Base-by-base conservation (phyloP, 306 rosid genomes). In the Begonia fuchsioides region DNA sequence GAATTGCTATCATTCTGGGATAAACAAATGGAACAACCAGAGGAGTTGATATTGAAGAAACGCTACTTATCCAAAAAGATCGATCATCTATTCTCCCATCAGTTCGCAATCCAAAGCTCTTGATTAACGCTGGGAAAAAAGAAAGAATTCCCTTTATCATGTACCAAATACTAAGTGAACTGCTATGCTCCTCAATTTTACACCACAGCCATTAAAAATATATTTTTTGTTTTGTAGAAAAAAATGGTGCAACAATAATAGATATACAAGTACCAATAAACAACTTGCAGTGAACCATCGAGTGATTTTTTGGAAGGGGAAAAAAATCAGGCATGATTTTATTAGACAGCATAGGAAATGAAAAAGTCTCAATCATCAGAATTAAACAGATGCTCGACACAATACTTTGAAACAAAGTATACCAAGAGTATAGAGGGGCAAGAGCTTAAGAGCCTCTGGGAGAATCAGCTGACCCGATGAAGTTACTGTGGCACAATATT, bases 401-500 rank as follows among this genome's bases (percentile, higher is more conserved):
- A 26, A 26, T 26, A 26, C 5, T 26, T 26, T 26, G 35, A 26
- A 26, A 2, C 35, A 26, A 41, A 41, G 61, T 70, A 43, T 79
- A 90, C 95, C 98, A 17, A 85, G 86, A 32, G 92, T 85, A 66
- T 90, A 90, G 18, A 90, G 71, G 48, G 98, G 98, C 68, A 90
- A 79, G 59, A 90, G 94, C 79, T 90, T 90, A 20, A 90, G 90
- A 65, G 98, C 98, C 83, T 90, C 95, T 0, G 98, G 98, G 61
- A 90, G 95, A 61, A 90, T 90, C 57, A 85, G 98, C 68, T 90
- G 98, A 51, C 95, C 98, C 49, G 98, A 90, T 10, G 94, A 90
- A 43, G 98, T 76, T 14, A 86, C 95, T 0, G 98, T 90, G 11
- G 98, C 98, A 75, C 98, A 90, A 64, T 68, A 90, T 72, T 90